Evolutionary conservation across 2,329 filamentous ascomycete species (phyloP).

Genomic region (Calonectria hongkongensis): DNA sequence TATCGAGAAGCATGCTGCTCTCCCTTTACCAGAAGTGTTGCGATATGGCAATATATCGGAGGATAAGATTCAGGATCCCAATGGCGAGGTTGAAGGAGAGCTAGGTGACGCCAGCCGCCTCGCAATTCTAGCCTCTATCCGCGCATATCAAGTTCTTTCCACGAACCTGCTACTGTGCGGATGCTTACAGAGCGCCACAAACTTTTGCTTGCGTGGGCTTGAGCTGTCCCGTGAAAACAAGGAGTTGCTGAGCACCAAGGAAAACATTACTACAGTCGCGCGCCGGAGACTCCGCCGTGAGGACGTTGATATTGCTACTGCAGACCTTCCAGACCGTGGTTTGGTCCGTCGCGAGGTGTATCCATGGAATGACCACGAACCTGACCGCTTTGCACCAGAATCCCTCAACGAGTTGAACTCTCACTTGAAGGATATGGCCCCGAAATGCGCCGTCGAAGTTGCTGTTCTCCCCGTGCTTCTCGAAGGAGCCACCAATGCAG

Average conservation of each 20-base stretch:
- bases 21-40: slow-evolving; percentile 67
- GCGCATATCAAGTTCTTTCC: slow-evolving; percentile 76
- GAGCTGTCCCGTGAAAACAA: slow-evolving; percentile 72
- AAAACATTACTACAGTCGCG: slow-evolving; percentile 72
- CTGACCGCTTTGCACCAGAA: slow-evolving; percentile 81
- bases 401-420: slow-evolving; percentile 83
- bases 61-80: slow-evolving; percentile 58
- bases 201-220: slow-evolving; percentile 79
- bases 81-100: slow-evolving; percentile 59
- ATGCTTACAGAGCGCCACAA: slow-evolving; percentile 80
- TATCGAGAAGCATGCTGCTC: slow-evolving; percentile 61
- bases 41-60: slow-evolving; percentile 64
- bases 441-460: slow-evolving; percentile 87
- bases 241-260: slow-evolving; percentile 72
- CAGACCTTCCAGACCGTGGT: slow-evolving; percentile 80
- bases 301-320: slow-evolving; percentile 66
- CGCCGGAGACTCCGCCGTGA: slow-evolving; percentile 68
- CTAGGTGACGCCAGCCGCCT: slow-evolving; percentile 63
- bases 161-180: slow-evolving; percentile 78
- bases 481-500: slow-evolving; percentile 70
- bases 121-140: slow-evolving; percentile 70
- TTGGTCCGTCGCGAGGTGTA: slow-evolving; percentile 82
- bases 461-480: slow-evolving; percentile 84
- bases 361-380: slow-evolving; percentile 80
- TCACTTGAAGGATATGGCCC: slow-evolving; percentile 80